Conservation (phyloP, 495 filamentous ascomycete species). For the Hypoxylon rickii region DNA sequence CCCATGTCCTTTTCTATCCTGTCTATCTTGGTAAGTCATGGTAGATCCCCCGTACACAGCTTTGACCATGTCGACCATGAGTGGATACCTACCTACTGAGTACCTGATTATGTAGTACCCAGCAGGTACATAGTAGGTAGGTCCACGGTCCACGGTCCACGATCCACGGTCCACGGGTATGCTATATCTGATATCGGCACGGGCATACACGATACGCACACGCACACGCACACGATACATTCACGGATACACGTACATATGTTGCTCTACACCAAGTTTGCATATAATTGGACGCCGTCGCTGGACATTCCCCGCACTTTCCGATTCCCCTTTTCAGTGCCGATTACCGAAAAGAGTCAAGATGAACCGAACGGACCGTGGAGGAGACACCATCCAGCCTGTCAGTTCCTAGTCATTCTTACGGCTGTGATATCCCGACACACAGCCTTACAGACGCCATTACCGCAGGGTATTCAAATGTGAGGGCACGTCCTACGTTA, state of each 20-base stretch:
- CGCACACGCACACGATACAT: no score
- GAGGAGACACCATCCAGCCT: neutral
- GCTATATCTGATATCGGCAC: neutral
- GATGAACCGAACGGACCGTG: neutral
- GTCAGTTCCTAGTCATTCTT: neutral
- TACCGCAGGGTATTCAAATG: neutral
- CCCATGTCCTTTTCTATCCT: slow-evolving; percentile 1
- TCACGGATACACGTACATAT: no score
- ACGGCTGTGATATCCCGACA: neutral
- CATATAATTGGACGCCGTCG: no score
- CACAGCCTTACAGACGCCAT: neutral
- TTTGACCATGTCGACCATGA: no score
- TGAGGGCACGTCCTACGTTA: neutral
- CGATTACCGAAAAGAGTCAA: neutral
- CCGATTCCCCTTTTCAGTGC: neutral
- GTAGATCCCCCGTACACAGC: no score
- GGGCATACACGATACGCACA: neutral
- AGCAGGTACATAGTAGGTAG: no score
- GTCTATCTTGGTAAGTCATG: no score
- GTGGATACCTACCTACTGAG: no score
- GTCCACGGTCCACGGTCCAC: neutral
- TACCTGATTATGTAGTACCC: no score
- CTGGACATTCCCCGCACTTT: neutral
- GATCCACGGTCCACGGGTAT: neutral
- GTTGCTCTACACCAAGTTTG: no score